A percentile compares a stretch with the other conserved stretches of the same genome.
Conservation (phyloP, 805 yeast genomes). For the Pichia membranifaciens region DNA sequence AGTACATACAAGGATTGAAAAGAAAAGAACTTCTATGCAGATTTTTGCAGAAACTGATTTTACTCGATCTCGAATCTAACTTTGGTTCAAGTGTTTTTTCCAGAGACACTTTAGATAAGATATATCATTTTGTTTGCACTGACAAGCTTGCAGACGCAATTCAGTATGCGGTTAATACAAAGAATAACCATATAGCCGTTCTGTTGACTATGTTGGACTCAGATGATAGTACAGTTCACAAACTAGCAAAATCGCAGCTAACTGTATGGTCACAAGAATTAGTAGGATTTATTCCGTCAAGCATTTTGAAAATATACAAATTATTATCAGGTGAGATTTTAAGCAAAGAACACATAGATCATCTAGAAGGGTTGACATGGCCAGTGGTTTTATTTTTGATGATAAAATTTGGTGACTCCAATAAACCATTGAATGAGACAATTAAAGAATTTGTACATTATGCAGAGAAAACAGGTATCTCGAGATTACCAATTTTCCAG, state of each 20-base stretch:
- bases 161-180: conserved; percentile 49
- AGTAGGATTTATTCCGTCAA: conserved; percentile 42
- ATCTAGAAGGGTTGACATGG: conserved; percentile 56
- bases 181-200: conserved; percentile 65
- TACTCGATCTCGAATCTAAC: conserved; percentile 29
- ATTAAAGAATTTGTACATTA: conserved; percentile 24
- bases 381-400: conserved; percentile 50
- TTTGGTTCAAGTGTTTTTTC: conserved; percentile 10
- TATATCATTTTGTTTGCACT: conserved; percentile 45
- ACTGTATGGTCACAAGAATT: conserved; percentile 53
- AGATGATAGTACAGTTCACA: conserved; percentile 51
- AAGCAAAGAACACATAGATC: conserved; percentile 25
- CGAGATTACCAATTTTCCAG: conserved; percentile 8
- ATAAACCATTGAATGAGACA: conserved; percentile 29
- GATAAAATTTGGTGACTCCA: conserved; percentile 57
- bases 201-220: conserved; percentile 67
- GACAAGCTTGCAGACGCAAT: conserved; percentile 62
- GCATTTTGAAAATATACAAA: conserved; percentile 55
- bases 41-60: conserved; percentile 52
- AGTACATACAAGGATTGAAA: conserved; percentile 19
- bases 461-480: conserved; percentile 8
- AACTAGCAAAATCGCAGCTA: conserved; percentile 57
- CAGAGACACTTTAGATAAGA: conserved; percentile 42
- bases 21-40: conserved; percentile 43
- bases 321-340: conserved; percentile 51